Base-by-base conservation (phyloP, 768 basidiomycete species). In the Mycena galopus region DNA sequence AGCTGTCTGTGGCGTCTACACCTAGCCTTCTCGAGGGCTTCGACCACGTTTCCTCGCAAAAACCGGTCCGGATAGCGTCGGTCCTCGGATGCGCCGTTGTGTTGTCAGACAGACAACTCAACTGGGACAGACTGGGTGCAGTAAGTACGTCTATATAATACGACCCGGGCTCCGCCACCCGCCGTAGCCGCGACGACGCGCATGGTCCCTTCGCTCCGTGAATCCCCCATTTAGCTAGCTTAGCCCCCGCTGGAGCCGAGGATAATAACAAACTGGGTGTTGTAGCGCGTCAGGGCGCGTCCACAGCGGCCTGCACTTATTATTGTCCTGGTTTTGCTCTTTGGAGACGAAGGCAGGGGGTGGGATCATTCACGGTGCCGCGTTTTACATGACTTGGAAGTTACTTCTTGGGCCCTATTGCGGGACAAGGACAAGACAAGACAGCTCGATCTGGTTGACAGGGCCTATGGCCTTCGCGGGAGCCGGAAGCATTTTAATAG, bases 1-100 rank as follows among this genome's bases (percentile, higher is more conserved):
- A 65, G 64, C 64, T 65, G 63, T 59, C 70, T 53, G 70, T 71
- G 70, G 70, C 63, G 70, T 59, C 16, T 39, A 19, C 23, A 11
- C 42, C 37, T 35, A n/a, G n/a, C n/a, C n/a, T n/a, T 69, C 51
- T 30, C 53, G 21, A 25, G 60, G 23, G 69, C 69, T 71, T 71
- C 69, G 57, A 53, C 63, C 70, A 71, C 70, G 70, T 71, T 71
- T 23, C 56, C 4, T 39, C 44, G 14, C 37, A 47, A 29, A 60
- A 39, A 23, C 64, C 70, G 70, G 70, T 51, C 70, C 70, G 70
- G 63, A 59, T 17, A 55, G 2, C 12, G 39, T 39, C 39, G n/a
- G n/a, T n/a, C n/a, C n/a, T n/a, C n/a, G n/a, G n/a, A n/a, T n/a
- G n/a, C n/a, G 35, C 55, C 55, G 37, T 62, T 57, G 61, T 64